phyloP scores from a whole-genome alignment of 352 stramenopile species.

The Phytopythium boreale region DNA sequence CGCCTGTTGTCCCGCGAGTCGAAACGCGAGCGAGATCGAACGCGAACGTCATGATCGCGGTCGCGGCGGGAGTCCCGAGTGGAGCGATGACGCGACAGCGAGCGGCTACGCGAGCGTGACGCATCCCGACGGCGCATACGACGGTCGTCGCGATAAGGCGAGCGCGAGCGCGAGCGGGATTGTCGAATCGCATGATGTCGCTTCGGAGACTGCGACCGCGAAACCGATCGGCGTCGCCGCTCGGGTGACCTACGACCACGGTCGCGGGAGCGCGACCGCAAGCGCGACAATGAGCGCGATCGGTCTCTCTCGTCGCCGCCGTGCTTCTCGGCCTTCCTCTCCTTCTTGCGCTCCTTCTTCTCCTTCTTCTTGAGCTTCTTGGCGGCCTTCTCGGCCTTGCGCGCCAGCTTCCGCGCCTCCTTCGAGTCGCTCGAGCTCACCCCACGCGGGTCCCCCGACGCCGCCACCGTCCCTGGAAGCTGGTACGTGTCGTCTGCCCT shows the following conservation, averaged over 20 bases:
- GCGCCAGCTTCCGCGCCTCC: constrained; percentile 50
- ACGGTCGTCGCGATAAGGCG: background rate
- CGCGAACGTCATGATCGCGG: background rate
- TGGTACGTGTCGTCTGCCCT: constrained; percentile 60
- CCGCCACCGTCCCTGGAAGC: constrained; percentile 38
- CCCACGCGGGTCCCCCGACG: background rate
- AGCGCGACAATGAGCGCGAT: constrained; percentile 11
- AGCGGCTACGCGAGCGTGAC: constrained; percentile 16
- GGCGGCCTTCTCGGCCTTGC: constrained; percentile 57
- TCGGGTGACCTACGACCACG: background rate
- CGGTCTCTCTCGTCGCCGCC: background rate
- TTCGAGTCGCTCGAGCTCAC: constrained; percentile 33
- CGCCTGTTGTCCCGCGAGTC: constrained; percentile 1
- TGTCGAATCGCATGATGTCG: constrained; percentile 3
- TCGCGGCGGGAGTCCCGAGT: constrained; percentile 3
- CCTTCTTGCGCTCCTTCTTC: constrained; percentile 49
- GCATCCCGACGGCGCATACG: constrained; percentile 10
- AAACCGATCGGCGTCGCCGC: constrained; percentile 6
- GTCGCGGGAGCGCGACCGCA: constrained; percentile 10
- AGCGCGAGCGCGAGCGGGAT: constrained; percentile 16
- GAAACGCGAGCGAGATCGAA: constrained; percentile 2
- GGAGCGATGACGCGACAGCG: background rate
- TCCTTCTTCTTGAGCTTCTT: constrained; percentile 72
- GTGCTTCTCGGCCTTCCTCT: constrained; percentile 19
- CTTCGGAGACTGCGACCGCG: constrained; percentile 13